These are phyloP conservation scores for Anethum foeniculum DNA, from an alignment of 140 eudicot species.

Conservation along the genomic window DNA sequence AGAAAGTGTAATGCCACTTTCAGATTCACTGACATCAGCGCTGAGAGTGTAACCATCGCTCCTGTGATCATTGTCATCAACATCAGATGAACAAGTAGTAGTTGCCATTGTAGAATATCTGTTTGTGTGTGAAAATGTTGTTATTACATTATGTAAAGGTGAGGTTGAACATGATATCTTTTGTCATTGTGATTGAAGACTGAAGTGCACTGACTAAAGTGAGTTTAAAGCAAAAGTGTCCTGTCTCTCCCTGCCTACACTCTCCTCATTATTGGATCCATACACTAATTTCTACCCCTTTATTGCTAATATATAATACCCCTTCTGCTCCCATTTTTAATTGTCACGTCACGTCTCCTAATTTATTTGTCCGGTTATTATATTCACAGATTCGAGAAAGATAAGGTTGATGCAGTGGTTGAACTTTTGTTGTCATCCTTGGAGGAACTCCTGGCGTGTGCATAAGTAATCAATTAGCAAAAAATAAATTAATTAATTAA, in stretches of 20 bases:
- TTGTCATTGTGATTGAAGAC: not conserved
- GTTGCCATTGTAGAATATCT: too few species aligned
- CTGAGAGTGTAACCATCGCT: constrained; percentile 56
- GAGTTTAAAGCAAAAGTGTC: not conserved
- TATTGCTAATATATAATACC: too few species aligned
- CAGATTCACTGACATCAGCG: constrained; percentile 89
- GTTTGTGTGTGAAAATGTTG: not conserved
- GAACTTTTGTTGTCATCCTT: too few species aligned
- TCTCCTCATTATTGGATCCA: not conserved
- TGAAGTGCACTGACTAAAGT: not conserved
- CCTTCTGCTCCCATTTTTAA: too few species aligned
- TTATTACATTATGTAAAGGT: not conserved
- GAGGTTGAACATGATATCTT: not conserved
- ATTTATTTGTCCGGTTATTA: too few species aligned
- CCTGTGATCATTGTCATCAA: constrained; percentile 18
- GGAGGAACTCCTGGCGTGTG: too few species aligned
- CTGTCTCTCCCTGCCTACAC: not conserved
- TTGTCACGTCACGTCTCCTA: too few species aligned
- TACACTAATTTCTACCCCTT: not conserved
- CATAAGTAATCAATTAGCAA: too few species aligned
- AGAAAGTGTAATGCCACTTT: constrained; percentile 47
- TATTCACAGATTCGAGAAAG: too few species aligned
- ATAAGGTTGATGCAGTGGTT: too few species aligned
- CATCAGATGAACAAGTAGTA: not conserved
- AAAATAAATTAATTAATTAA: too few species aligned